Evolutionary conservation across 495 filamentous ascomycete species (phyloP).

Genomic region (Hypoxylon subgilvum): DNA sequence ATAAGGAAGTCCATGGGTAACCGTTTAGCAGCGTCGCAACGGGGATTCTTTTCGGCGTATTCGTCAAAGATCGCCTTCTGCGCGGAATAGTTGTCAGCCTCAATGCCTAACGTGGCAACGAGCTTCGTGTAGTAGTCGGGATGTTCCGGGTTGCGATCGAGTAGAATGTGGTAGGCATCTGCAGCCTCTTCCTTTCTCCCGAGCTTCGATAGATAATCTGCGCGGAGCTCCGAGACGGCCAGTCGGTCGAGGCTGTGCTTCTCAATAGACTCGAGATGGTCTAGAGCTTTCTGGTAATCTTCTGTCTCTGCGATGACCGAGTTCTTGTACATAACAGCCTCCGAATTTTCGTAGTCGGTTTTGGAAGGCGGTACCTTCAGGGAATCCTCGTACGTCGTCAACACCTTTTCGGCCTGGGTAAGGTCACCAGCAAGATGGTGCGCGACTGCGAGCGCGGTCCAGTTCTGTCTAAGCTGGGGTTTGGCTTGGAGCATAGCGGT

Average conservation of each 20-base stretch:
- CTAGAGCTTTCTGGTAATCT: conserved; percentile 77
- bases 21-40: conserved; percentile 82
- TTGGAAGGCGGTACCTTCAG: conserved; percentile 76
- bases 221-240: conserved; percentile 87
- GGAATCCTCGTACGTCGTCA: conserved; percentile 91
- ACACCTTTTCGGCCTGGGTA: conserved; percentile 83
- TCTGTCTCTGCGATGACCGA: conserved; percentile 87
- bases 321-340: conserved; percentile 95
- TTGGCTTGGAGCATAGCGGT: conserved; percentile 81
- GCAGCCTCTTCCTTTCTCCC: conserved; percentile 80
- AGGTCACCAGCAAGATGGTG: conserved; percentile 88
- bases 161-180: conserved; percentile 75
- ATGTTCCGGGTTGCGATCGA: conserved; percentile 88
- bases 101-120: conserved; percentile 68
- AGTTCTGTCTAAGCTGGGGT: conserved; percentile 83
- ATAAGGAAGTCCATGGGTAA: conserved; percentile 89
- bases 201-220: conserved; percentile 81
- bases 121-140: conserved; percentile 83
- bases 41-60: conserved; percentile 78
- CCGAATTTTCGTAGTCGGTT: conserved; percentile 87
- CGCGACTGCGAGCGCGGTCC: conserved; percentile 93
- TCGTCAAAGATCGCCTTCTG: conserved; percentile 78
- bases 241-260: conserved; percentile 83
- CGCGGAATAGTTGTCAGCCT: conserved; percentile 63
- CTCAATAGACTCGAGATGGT: conserved; percentile 78